These are phyloP conservation scores for Mrakia gelida DNA, from an alignment of 768 basidiomycete genomes.

Conservation along the genomic window DNA sequence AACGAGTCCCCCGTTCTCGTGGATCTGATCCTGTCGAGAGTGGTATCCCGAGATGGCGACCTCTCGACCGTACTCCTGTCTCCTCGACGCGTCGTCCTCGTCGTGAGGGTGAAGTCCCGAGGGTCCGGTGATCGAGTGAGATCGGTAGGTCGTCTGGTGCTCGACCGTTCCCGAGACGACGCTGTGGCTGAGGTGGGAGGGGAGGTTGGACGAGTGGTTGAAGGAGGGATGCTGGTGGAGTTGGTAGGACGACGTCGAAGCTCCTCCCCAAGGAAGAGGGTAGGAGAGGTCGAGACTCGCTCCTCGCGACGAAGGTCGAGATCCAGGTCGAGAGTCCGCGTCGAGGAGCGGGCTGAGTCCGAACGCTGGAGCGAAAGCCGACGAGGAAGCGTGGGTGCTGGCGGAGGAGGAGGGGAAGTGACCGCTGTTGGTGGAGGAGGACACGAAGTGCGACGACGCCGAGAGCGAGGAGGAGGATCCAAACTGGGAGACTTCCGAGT, in stretches of 20 bases:
- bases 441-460: neutral
- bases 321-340: neutral
- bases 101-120: no score
- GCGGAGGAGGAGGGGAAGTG: neutral
- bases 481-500: neutral
- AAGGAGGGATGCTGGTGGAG: constrained; percentile 1
- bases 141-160: constrained; percentile 2
- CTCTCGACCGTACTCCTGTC: neutral
- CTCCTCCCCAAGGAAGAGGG: constrained; percentile 8
- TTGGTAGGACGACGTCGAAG: neutral
- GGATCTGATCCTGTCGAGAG: neutral
- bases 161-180: neutral
- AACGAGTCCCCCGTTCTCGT: neutral
- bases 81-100: no score
- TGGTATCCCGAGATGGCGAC: no score
- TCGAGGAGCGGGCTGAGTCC: constrained; percentile 4
- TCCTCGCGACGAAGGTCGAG: constrained; percentile 2
- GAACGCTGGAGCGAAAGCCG: neutral
- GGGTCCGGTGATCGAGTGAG: no score
- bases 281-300: constrained; percentile 12
- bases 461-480: neutral
- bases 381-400: neutral
- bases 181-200: neutral
- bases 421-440: neutral
- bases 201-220: neutral